Evolutionary conservation across 169 alveolate genomes (phyloP), one percentile per base, ranked within the genome.

Genomic region (Babesia caballi): DNA sequence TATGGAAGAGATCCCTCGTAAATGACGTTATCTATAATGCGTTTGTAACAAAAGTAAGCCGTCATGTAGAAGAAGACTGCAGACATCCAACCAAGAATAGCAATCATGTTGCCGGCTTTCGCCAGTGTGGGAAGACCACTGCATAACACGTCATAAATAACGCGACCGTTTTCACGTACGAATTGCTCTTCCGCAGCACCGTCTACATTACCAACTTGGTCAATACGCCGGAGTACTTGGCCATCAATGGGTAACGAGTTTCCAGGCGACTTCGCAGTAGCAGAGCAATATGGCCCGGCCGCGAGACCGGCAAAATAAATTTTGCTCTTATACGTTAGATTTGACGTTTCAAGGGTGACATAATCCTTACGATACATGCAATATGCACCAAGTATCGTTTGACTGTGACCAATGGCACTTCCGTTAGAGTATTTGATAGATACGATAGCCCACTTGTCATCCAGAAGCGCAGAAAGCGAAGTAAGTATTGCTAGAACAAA

Each of bases 121-220:
- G 36, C 57, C 2, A 68, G 32, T n/a, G 17, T 30, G 4, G 33
- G 27, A 19, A 69, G 25, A 42, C 54, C 75, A 21, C 38, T 32
- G 74, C 60, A 57, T 19, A 46, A 41, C 17, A 77, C 47, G 66
- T 77, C 86, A 60, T 77, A 77, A 17, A 77, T 50, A 15, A 69
- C 40, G 23, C 49, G 65, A 8, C 86, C 86, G 59, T 68, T 23
- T 44, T 57, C 38, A 3, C 21, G 8, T 33, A 46, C 30, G 50
- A 66, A 68, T 49, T 3, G 12, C 21, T 11, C 47, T 17, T 42
- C 35, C 17, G 46, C 30, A 11, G 9, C 47, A n/a, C 6, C 14
- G 30, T 28, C 9, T 15, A 56, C 27, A 9, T 4, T 3, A 25
- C 71, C 71, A 8, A 60, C 57, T 8, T 42, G 17, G 9, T 38